These are phyloP conservation scores for Parathielavia appendiculata DNA, from an alignment of 495 filamentous ascomycete genomes.

Conservation along the genomic window DNA sequence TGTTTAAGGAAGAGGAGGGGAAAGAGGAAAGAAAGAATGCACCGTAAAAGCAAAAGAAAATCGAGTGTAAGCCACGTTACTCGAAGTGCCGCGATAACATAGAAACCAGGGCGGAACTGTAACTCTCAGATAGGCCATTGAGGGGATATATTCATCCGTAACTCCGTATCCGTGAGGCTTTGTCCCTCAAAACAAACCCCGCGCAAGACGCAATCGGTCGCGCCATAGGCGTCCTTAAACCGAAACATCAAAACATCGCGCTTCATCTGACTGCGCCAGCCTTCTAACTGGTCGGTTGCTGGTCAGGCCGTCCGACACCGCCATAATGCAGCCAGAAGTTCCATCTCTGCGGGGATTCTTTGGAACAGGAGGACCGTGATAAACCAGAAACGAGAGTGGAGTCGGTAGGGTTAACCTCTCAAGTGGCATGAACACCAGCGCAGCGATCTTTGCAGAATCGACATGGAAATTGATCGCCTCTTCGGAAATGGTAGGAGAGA, in stretches of 20 bases:
- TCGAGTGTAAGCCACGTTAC: too few species aligned
- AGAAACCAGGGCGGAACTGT: too few species aligned
- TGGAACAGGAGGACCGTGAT: background rate
- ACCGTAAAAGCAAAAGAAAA: too few species aligned
- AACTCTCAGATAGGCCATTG: too few species aligned
- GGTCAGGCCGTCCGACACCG: background rate
- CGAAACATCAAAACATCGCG: conserved; percentile 34
- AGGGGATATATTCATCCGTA: background rate
- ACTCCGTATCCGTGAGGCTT: background rate
- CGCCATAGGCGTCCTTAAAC: conserved; percentile 10
- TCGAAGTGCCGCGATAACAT: too few species aligned
- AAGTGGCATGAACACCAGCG: too few species aligned
- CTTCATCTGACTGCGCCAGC: conserved; percentile 21
- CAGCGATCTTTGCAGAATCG: background rate
- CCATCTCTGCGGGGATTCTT: background rate
- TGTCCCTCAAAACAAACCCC: conserved; percentile 15
- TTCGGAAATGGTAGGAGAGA: background rate
- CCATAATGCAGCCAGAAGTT: background rate
- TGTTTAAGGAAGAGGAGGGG: too few species aligned
- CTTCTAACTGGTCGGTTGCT: conserved; percentile 24
- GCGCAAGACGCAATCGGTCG: conserved; percentile 14
- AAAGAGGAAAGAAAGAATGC: too few species aligned
- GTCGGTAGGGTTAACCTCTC: background rate
- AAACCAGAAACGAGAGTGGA: background rate
- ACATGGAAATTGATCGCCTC: background rate